Base-by-base conservation (phyloP, 768 basidiomycete species). In the Mycena capillaripes region DNA sequence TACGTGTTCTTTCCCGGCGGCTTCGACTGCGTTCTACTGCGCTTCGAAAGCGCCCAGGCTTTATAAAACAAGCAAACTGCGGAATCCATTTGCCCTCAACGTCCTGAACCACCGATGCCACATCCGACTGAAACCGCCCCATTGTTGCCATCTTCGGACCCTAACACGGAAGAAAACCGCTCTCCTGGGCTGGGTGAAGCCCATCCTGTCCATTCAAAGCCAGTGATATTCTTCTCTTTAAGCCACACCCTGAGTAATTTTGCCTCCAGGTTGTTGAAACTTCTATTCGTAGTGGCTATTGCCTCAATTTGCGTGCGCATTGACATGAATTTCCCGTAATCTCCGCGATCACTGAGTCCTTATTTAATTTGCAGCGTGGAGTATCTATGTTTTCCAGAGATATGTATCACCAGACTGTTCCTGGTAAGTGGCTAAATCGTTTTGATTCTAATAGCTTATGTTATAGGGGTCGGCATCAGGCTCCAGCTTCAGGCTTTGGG, bases 241-340 rank as follows among this genome's bases (percentile, higher is more conserved):
- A 36, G 7, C 36, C 6, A 36, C 12, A 36, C 6, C 36, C 40
- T 46, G 55, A 40, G 40, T 7, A 25, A 5, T 66, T 4, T 19
- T 25, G 9, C 11, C 0, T 25, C 4, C 7, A 69, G 60, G 23
- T 29, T 62, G 9, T 21, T 23, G 23, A 69, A 63, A 55, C 38
- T 71, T 5, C 16, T 66, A 5, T 58, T 48, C 11, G 63, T 71
- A 16, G 56, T 71, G 5, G 57, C 32, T 1, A 36, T 66, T 17
- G 70, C 70, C 16, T 71, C 70, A 3, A 66, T 50, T 10, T 71
- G 62, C 32, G 70, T 71, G n/a, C 46, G 70, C 34, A n/a, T n/a
- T n/a, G n/a, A n/a, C n/a, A 34, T 7, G 4, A 50, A 5, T 21
- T 63, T 9, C 5, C 7, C 40, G 17, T 27, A 9, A 21, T 19